phyloP scores from a whole-genome alignment of 129 eudicot genomes.

The Dittrichia graveolens region DNA sequence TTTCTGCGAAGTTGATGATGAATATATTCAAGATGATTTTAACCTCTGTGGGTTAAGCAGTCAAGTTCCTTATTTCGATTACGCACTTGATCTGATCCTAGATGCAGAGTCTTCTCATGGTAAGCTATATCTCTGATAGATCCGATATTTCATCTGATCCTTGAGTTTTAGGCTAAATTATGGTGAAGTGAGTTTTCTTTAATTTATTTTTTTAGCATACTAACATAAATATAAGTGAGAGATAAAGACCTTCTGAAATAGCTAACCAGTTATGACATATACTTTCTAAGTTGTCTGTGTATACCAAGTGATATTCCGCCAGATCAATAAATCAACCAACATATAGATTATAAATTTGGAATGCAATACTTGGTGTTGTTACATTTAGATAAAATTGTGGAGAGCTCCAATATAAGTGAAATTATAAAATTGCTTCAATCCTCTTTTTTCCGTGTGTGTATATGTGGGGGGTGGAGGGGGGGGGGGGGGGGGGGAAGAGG shows the following conservation, averaged over 20 bases:
- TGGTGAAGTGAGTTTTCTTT: not conserved
- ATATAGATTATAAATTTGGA: conserved; percentile 15
- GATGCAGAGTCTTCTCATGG: conserved; percentile 90
- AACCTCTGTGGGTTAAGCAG: conserved; percentile 88
- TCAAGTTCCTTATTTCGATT: conserved; percentile 85
- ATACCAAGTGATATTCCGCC: not conserved
- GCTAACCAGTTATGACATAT: conserved; percentile 15
- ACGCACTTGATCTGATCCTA: conserved; percentile 80
- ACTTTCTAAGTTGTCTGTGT: not conserved
- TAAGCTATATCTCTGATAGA: conserved; percentile 29
- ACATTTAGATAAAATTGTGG: not conserved
- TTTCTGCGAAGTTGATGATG: conserved; percentile 89
- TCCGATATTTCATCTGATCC: not conserved
- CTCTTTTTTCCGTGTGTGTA: not conserved
- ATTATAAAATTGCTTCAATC: not conserved
- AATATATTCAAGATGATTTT: conserved; percentile 84
- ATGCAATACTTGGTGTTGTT: not conserved
- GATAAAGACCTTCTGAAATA: not conserved
- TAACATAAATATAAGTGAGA: not conserved
- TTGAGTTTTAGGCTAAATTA: conserved; percentile 18
- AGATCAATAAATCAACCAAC: not conserved
- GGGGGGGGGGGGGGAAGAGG: not conserved
- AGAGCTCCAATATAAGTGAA: conserved; percentile 5
- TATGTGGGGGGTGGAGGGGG: too few relatives aligned
- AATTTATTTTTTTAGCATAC: not conserved